phyloP scores from a whole-genome alignment of 495 filamentous ascomycete species.

The Penicillium dipodomyicola region DNA sequence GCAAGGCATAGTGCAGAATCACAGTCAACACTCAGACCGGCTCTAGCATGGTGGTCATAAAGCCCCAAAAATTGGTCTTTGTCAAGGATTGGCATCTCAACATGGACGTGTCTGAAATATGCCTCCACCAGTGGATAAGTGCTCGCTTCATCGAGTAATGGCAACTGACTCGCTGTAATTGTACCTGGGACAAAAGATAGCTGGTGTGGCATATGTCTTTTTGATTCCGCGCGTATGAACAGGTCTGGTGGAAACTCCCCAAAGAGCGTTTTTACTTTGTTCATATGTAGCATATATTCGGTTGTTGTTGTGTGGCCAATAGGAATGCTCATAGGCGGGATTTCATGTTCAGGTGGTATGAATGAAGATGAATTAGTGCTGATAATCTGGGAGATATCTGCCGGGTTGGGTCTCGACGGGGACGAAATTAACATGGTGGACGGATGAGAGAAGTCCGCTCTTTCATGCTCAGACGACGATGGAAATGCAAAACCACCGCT shows the following conservation, averaged over 20 bases:
- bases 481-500: not conserved
- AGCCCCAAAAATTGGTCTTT: not conserved
- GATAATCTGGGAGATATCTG: slow-evolving; percentile 6
- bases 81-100: slow-evolving; percentile 7
- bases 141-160: not conserved
- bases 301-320: slow-evolving; percentile 9
- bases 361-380: not conserved
- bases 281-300: slow-evolving; percentile 8
- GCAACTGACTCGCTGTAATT: not conserved
- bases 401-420: slow-evolving; percentile 2
- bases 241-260: slow-evolving; percentile 12
- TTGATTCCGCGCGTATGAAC: slow-evolving; percentile 12
- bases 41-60: slow-evolving; percentile 2
- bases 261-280: slow-evolving; percentile 5
- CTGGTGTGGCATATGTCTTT: slow-evolving; percentile 2
- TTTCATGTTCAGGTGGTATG: slow-evolving; percentile 7
- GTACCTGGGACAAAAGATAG: slow-evolving; percentile 2
- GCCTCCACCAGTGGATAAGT: slow-evolving; percentile 5
- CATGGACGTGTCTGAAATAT: slow-evolving; percentile 5
- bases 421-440: slow-evolving; percentile 7
- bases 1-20: slow-evolving; percentile 9
- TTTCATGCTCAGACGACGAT: not conserved
- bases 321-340: slow-evolving; percentile 13
- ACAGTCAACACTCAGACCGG: slow-evolving; percentile 5
- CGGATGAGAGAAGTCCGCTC: not conserved